Base-by-base conservation (phyloP, 1,284 basidiomycete genomes). In the Neonothopanus nambi region DNA sequence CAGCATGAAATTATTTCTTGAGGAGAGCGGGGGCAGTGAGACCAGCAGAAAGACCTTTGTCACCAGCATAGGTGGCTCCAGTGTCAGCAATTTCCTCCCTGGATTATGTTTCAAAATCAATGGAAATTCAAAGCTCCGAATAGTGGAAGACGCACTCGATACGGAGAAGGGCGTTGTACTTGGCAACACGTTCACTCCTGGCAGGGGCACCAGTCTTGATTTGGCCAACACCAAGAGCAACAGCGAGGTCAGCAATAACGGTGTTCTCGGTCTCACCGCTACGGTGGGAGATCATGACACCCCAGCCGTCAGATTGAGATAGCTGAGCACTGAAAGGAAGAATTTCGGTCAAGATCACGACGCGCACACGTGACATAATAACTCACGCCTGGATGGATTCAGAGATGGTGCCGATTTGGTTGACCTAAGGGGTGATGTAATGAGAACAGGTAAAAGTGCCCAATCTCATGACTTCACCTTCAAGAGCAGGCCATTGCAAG, bases 201-300 rank as follows among this genome's bases (percentile, higher is more conserved):
- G 93, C 93, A 28, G 95, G 94, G 43, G 94, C 95, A 79, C 96
- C 96, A 53, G 96, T 96, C 89, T 99, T 98, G 85, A 98, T 98
- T 77, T 97, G 91, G 63, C 95, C 95, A 54, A 82, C 82, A 62
- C 92, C 92, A 64, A 98, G 93, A 55, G 90, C 97, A 63, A 99
- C 95, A 59, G 89, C 87, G 61, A 99, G 88, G 77, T 99, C 96
- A 62, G 97, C 93, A 67, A 99, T 99, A 74, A 96, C 85, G 56
- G 93, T 96, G 77, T 94, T 95, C 76, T 93, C 91, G 38, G 93
- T 93, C 80, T 98, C 95, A 71, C 96, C 96, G 60, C 90, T 95
- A 65, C 97, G 95, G 85, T 99, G 97, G 60, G 95, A 98, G 71
- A 97, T 91, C 96, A 99, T 99, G 76, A 98, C 93, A 72, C 93